Evolutionary conservation across 2,329 filamentous ascomycete species (phyloP), one percentile per base, ranked within the genome.

Genomic region (Annulohypoxylon truncatum): DNA sequence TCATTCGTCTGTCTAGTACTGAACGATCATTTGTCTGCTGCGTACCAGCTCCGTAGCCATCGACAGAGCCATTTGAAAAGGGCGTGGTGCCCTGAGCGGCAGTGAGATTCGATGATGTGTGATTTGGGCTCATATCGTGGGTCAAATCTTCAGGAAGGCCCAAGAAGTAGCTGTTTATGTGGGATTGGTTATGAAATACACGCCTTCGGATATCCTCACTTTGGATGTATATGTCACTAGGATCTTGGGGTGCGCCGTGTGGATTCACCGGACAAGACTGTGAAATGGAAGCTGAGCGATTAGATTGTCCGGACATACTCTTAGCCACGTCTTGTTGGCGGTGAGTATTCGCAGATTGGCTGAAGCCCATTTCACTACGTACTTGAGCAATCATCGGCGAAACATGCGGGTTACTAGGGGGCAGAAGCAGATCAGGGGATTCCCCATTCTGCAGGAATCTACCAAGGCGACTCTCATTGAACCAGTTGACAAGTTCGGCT

Each of bases 241-340:
- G 75, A 35, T 78, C 75, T 64, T 77, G 75, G 5, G 75, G 75
- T 22, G 75, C 74, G 28, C 76, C 76, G 50, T 78, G 76, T 60
- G 75, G 74, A 58, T 76, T 75, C 20, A 69, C 62, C 26, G 67
- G 56, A 20, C 44, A 35, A n/a, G 69, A 64, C 56, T 70, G 67
- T 12, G 71, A 54, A 10, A 58, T 62, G 5, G 73, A 70, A 20
- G 46, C 68, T 15, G 68, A 72, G 31, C 71, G 64, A 15, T 71
- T 63, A 2, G 68, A 70, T 28, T 63, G 69, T 22, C 47, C 50
- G 26, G 68, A 42, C 7, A 64, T 46, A 13, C 61, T 55, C 20
- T 61, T 55, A 29, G 65, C 35, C n/a, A 65, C 35, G 7, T 69
- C 65, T 33, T 68, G 35, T 8, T 67, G 70, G 15, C 61, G 62